Percentiles rank a stretch among this genome's conserved stretches.
These are phyloP conservation scores for Ogataea dorogensis DNA, from an alignment of 805 yeast genomes.

Conservation along the genomic window DNA sequence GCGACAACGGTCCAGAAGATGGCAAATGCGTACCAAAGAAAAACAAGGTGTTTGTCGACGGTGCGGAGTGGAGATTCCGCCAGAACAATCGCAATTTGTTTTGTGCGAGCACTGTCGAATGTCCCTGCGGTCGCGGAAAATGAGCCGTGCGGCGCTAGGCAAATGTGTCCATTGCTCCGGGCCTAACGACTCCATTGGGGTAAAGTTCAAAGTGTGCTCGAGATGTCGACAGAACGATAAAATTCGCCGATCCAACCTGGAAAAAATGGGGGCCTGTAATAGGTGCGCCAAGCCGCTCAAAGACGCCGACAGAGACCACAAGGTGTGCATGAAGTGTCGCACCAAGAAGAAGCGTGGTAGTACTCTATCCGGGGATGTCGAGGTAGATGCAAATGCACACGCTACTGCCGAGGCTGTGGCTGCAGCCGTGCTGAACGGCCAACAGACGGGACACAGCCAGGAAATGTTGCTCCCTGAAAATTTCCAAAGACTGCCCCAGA, in stretches of 20 bases:
- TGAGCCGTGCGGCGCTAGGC: constrained; percentile 58
- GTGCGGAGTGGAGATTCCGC: constrained; percentile 56
- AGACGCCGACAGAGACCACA: constrained; percentile 50
- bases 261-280: constrained; percentile 58
- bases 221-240: constrained; percentile 64
- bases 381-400: constrained; percentile 1
- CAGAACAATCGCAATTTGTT: constrained; percentile 50
- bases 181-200: constrained; percentile 44
- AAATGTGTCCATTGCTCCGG: constrained; percentile 70
- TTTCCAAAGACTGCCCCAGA: constrained; percentile 19
- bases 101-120: constrained; percentile 60
- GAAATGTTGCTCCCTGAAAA: constrained; percentile 16
- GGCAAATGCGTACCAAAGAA: constrained; percentile 61
- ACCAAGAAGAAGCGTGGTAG: constrained; percentile 47
- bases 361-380: no score
- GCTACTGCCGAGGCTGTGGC: constrained; percentile 21
- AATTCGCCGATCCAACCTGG: constrained; percentile 53
- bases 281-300: constrained; percentile 54
- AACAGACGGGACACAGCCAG: constrained; percentile 12
- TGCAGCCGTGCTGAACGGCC: constrained; percentile 20
- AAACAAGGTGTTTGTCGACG: constrained; percentile 64
- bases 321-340: constrained; percentile 57
- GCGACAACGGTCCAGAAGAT: constrained; percentile 58
- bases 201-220: constrained; percentile 60
- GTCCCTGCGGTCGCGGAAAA: constrained; percentile 53